Base-by-base conservation (phyloP, 1,284 basidiomycete species). In the Leccinum variabile region DNA sequence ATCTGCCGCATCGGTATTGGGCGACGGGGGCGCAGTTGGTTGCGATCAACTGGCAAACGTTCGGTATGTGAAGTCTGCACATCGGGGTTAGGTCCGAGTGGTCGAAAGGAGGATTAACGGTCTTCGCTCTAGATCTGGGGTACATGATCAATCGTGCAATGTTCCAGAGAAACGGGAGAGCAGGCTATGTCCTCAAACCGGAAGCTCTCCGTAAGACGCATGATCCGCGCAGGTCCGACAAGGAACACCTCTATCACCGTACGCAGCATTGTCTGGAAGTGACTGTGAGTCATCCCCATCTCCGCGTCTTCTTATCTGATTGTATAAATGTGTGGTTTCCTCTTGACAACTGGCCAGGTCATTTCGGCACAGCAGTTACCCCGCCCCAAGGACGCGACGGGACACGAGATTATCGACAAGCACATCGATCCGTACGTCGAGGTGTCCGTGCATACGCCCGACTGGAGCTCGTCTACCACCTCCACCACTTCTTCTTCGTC, bases 11-110 rank as follows among this genome's bases (percentile, higher is more conserved):
- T 76, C 84, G 90, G 44, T 95, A 88, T 75, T 99, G 97, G 97
- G 85, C 87, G 0, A 88, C 89, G 0, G 97, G 97, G 0, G 88
- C 89, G 16, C 97, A 99, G 76, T 77, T 99, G n/a, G 95, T 97
- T 0, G 95, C 97, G 6, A 84, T 99, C 65, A 99, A 99, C 75
- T 98, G 95, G 93, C 97, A 99, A 77, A 99, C 95, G 0, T 90
- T 90, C 68, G 94, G 93, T 94, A 68, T 54, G 60, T 28, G 76
- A 63, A 46, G 25, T 22, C 9, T 44, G 5, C 0, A 13, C 18
- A 7, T 6, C 50, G 3, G 33, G 30, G 7, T 5, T 13, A 13
- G 14, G 35, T 30, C 18, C 30, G 25, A 18, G n/a, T n/a, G n/a
- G 2, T 18, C 3, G 39, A 49, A 28, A 22, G 7, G 32, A 13